Evolutionary conservation across 148 eudicot species (phyloP).

Genomic region (Nyssa sinensis): DNA sequence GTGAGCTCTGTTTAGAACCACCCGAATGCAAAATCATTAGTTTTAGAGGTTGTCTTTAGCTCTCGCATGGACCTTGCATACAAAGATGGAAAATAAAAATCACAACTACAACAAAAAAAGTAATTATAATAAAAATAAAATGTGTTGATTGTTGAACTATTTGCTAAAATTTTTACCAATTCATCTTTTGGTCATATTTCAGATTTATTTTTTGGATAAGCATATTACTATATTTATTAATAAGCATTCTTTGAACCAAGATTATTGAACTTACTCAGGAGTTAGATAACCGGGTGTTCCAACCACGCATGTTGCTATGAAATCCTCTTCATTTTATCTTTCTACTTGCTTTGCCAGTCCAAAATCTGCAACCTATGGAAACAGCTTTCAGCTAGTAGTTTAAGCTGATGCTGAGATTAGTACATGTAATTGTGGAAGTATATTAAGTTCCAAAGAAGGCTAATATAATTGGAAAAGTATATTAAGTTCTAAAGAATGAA

Average conservation of each 20-base stretch:
- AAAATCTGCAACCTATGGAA: conserved; percentile 50
- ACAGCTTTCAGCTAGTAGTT: background rate
- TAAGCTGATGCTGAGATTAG: background rate
- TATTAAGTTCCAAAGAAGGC: background rate
- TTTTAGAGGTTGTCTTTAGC: conserved; percentile 45
- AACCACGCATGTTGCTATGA: conserved; percentile 46
- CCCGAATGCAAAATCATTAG: conserved; percentile 58
- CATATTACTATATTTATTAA: too few relatives aligned
- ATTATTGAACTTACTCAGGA: conserved; percentile 35
- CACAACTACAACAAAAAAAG: too few relatives aligned
- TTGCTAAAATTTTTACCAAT: too few relatives aligned
- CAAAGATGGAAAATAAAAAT: too few relatives aligned
- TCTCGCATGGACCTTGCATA: conserved; percentile 39
- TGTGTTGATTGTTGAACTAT: too few relatives aligned
- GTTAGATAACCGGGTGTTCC: conserved; percentile 62
- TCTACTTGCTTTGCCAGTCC: conserved; percentile 50
- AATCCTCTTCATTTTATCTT: conserved; percentile 39
- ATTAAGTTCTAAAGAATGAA: background rate
- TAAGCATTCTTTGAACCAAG: too few relatives aligned
- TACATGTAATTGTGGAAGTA: too few relatives aligned
- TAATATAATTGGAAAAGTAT: too few relatives aligned
- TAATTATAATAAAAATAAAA: too few relatives aligned
- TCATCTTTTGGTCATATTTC: too few relatives aligned
- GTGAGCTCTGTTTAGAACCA: conserved; percentile 52
- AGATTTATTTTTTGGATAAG: too few relatives aligned